These are phyloP conservation scores for Colletotrichum siamense DNA, from an alignment of 2,329 filamentous ascomycete species.

Conservation along the genomic window DNA sequence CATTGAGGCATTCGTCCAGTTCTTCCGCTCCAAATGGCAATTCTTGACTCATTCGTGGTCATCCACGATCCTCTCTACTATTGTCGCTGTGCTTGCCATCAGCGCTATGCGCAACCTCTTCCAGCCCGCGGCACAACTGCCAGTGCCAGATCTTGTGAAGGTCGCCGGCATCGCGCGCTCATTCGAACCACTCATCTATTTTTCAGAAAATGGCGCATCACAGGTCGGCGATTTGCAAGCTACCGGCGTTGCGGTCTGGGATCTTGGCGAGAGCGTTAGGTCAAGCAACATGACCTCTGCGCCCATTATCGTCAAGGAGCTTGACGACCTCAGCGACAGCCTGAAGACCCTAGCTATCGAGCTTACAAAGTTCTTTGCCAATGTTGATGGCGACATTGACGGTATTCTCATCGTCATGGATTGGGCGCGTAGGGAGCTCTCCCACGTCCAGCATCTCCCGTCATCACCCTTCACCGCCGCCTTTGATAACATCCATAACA, in stretches of 20 bases:
- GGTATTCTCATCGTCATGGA: slow-evolving; percentile 95
- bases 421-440: slow-evolving; percentile 88
- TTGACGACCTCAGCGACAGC: slow-evolving; percentile 85
- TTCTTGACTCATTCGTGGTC: slow-evolving; percentile 72
- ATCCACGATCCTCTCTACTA: slow-evolving; percentile 66
- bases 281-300: slow-evolving; percentile 91
- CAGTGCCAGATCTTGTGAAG: slow-evolving; percentile 87
- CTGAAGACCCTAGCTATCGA: slow-evolving; percentile 85
- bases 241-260: slow-evolving; percentile 92
- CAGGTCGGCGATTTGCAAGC: slow-evolving; percentile 90
- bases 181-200: slow-evolving; percentile 94
- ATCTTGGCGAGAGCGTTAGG: slow-evolving; percentile 88
- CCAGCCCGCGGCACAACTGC: slow-evolving; percentile 68
- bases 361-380: slow-evolving; percentile 89
- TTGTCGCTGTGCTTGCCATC: slow-evolving; percentile 69
- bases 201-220: slow-evolving; percentile 85
- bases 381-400: slow-evolving; percentile 92
- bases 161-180: slow-evolving; percentile 88
- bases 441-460: slow-evolving; percentile 67
- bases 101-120: slow-evolving; percentile 70
- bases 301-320: slow-evolving; percentile 81
- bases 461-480: slow-evolving; percentile 70
- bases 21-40: slow-evolving; percentile 64
- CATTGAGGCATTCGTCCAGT: slow-evolving; percentile 75
- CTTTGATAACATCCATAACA: slow-evolving; percentile 83